Conservation (phyloP, 352 stramenopile species). For the Phytophthora megakarya region DNA sequence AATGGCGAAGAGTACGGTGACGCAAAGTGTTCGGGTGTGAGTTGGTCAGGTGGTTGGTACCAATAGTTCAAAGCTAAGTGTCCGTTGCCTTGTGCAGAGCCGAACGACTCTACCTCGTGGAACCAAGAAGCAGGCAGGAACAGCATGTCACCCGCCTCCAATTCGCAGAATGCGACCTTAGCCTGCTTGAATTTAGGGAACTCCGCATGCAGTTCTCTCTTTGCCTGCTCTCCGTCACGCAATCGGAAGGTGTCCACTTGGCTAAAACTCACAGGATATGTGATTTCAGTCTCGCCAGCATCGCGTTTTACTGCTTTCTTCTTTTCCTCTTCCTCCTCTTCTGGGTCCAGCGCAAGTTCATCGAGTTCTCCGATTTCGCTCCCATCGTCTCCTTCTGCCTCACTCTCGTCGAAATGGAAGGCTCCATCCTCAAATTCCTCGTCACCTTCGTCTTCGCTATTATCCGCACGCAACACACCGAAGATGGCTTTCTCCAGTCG, state of each 20-base stretch:
- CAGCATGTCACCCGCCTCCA: slow-evolving; percentile 94
- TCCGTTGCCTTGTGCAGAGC: slow-evolving; percentile 47
- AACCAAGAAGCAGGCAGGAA: slow-evolving; percentile 98
- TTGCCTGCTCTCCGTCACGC: slow-evolving; percentile 31
- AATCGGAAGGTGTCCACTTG: slow-evolving; percentile 64
- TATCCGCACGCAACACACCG: slow-evolving; percentile 68
- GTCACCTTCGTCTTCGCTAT: slow-evolving; percentile 46
- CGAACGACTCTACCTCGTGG: slow-evolving; percentile 94
- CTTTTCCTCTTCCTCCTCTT: slow-evolving; percentile 39
- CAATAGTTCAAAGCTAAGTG: slow-evolving; percentile 91
- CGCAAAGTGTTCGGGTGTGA: slow-evolving; percentile 46
- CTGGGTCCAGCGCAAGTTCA: slow-evolving; percentile 50
- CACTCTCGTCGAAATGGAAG: slow-evolving; percentile 64
- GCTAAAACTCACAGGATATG: slow-evolving; percentile 79
- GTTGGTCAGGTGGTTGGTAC: slow-evolving; percentile 83
- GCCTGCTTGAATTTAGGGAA: slow-evolving; percentile 67
- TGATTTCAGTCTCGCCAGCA: slow-evolving; percentile 55
- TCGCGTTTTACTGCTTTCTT: slow-evolving; percentile 36
- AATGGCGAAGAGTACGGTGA: slow-evolving; percentile 81
- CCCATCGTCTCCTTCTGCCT: slow-evolving; percentile 56
- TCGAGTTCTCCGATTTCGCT: slow-evolving; percentile 52
- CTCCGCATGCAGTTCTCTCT: slow-evolving; percentile 43
- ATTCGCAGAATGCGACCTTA: slow-evolving; percentile 70
- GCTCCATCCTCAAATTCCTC: slow-evolving; percentile 60
- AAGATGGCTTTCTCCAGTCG: slow-evolving; percentile 78